These are phyloP conservation scores for Prunus kanzakura DNA, from an alignment of 306 rosid genomes.

Conservation along the genomic window DNA sequence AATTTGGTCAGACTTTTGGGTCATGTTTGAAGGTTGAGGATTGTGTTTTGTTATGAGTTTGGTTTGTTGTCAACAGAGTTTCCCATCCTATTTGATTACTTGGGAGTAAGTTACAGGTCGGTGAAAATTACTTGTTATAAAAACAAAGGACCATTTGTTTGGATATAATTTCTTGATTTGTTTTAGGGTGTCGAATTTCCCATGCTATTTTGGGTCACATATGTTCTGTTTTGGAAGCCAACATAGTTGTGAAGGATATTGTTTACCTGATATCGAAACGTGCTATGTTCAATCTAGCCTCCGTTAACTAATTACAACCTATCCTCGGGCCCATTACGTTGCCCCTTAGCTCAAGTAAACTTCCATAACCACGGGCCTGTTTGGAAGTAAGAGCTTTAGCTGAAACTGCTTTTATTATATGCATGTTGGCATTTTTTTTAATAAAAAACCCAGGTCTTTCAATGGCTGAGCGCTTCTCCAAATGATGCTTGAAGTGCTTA, in stretches of 20 bases:
- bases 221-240: not conserved
- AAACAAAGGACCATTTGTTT: conserved; percentile 17
- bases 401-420: no score
- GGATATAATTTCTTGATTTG: conserved; percentile 35
- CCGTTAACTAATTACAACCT: no score
- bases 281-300: not conserved
- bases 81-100: conserved; percentile 15
- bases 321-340: no score
- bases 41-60: conserved; percentile 40
- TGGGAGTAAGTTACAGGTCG: conserved; percentile 30
- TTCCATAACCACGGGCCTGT: no score
- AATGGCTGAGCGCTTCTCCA: no score
- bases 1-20: conserved; percentile 14
- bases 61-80: conserved; percentile 24
- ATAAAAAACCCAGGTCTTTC: no score
- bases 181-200: conserved; percentile 1
- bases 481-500: no score
- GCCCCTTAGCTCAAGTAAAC: no score
- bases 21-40: conserved; percentile 43
- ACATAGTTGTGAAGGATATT: not conserved
- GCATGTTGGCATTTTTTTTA: no score
- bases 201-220: not conserved
- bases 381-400: no score
- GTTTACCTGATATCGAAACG: not conserved
- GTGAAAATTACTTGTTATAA: conserved; percentile 30